phyloP scores from a whole-genome alignment of 2,329 filamentous ascomycete genomes.

The Apiospora rasikravindrae region DNA sequence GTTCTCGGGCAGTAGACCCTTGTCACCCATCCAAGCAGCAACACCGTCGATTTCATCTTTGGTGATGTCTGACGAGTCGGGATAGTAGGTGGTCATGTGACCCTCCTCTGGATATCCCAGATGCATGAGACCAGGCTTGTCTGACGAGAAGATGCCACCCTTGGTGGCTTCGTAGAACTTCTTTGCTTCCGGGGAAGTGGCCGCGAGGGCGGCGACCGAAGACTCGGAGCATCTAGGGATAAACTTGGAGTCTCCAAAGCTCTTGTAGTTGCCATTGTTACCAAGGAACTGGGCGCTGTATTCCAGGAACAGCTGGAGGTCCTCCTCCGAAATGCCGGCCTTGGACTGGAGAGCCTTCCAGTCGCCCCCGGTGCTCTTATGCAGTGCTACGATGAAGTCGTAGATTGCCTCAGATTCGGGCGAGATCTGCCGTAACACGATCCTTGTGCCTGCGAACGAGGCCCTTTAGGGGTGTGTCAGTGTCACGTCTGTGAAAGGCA shows the following conservation, averaged over 20 bases:
- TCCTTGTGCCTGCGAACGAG: conserved; percentile 34
- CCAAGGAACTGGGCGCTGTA: conserved; percentile 81
- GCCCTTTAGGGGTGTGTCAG: background rate
- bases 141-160: conserved; percentile 74
- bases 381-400: conserved; percentile 77
- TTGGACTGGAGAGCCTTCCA: conserved; percentile 72
- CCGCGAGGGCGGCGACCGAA: conserved; percentile 68
- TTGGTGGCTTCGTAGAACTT: conserved; percentile 70
- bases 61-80: conserved; percentile 74
- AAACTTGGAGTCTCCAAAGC: conserved; percentile 85
- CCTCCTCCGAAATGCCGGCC: conserved; percentile 66
- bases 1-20: conserved; percentile 76
- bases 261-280: conserved; percentile 86
- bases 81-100: conserved; percentile 84
- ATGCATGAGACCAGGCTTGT: conserved; percentile 70
- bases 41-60: conserved; percentile 76
- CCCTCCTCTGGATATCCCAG: conserved; percentile 76
- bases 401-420: conserved; percentile 83
- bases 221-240: conserved; percentile 72
- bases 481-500: background rate
- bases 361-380: conserved; percentile 70
- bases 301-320: conserved; percentile 73
- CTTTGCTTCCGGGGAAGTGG: conserved; percentile 63
- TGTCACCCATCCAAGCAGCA: conserved; percentile 74
- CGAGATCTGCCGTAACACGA: conserved; percentile 81